A percentile compares a stretch with the other conserved stretches of the same genome.
Evolutionary conservation across 2,329 filamentous ascomycete species (phyloP).

Genomic region (Colletotrichum incanum): DNA sequence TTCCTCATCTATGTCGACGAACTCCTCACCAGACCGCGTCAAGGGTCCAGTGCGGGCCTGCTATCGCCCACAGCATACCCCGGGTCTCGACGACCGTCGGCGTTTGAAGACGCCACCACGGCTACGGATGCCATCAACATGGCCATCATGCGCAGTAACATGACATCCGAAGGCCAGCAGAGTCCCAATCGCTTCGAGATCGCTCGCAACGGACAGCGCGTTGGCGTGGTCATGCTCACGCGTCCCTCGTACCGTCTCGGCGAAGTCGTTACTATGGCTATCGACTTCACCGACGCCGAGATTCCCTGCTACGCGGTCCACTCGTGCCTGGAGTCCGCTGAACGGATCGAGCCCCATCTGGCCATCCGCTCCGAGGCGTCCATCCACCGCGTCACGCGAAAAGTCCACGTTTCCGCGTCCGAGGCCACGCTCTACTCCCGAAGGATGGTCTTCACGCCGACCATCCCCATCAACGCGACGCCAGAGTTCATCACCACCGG

Average conservation of each 20-base stretch:
- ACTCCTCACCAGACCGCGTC: slow-evolving; percentile 73
- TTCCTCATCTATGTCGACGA: slow-evolving; percentile 86
- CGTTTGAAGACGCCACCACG: slow-evolving; percentile 70
- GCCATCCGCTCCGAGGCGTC: slow-evolving; percentile 89
- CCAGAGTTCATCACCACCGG: slow-evolving; percentile 95
- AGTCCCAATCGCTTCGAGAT: slow-evolving; percentile 97
- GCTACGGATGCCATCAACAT: slow-evolving; percentile 92
- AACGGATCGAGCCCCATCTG: slow-evolving; percentile 84
- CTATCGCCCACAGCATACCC: slow-evolving; percentile 79
- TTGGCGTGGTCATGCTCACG: slow-evolving; percentile 90
- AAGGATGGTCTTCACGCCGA: slow-evolving; percentile 84
- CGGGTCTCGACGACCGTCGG: slow-evolving; percentile 70
- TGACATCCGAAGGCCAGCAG: slow-evolving; percentile 77
- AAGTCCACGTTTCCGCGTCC: slow-evolving; percentile 82
- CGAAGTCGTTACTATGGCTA: slow-evolving; percentile 85
- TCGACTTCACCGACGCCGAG: slow-evolving; percentile 86
- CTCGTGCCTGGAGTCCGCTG: slow-evolving; percentile 86
- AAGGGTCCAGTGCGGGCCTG: slow-evolving; percentile 71
- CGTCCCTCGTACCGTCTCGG: slow-evolving; percentile 91
- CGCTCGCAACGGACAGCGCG: slow-evolving; percentile 89
- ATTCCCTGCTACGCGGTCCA: slow-evolving; percentile 90
- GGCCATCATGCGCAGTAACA: slow-evolving; percentile 87
- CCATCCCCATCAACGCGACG: slow-evolving; percentile 86
- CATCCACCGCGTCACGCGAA: slow-evolving; percentile 88
- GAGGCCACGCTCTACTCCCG: slow-evolving; percentile 88